Base-by-base conservation (phyloP, 345 rosid species). In the Lagerstroemia speciosa region DNA sequence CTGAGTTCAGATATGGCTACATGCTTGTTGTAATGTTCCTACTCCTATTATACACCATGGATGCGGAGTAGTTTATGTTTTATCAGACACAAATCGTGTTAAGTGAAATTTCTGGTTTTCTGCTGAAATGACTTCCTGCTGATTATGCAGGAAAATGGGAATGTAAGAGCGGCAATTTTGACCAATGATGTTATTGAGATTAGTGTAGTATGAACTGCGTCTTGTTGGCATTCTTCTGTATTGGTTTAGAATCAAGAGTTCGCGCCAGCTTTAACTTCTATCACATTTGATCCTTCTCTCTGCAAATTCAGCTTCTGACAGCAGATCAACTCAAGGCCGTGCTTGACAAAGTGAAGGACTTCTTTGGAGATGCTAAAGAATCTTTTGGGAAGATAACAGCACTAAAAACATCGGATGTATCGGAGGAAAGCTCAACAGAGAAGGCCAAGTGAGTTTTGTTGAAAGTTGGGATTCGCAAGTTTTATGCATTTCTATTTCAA, bases 1-100 rank as follows among this genome's bases (percentile, higher is more conserved):
- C 88, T 2, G 91, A 91, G 64, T 93, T 93, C 84, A 85, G 90
- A 91, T 91, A 87, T 72, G 98, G 98, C 77, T 91, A 93, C 90
- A 93, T 91, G 81, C 91, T 91, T 72, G 93, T 93, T 73, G 97
- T 91, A 91, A 86, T 78, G 77, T 71, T 68, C 67, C 8, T 33
- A 29, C 7, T 8, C 29, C 63, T 12, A 20, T 52, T 27, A 27
- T 12, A 1, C 0, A 10, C 32, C 27, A 32, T 26, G 3, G 30
- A 27, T 58, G 34, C 19, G 9, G 11, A 27, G 24, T 55, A 24
- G 6, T 10, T 55, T 10, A 22, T 55, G 15, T 4, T 69, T 31
- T 52, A 9, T 57, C 68, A 29, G 53, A 61, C 67, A 48, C 38
- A 37, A 24, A 24, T 43, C 60, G n/a, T 17, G n/a, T 26, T 8